Conservation (phyloP, 371 early-diverging fungal genomes). For the Circinella umbellata region DNA sequence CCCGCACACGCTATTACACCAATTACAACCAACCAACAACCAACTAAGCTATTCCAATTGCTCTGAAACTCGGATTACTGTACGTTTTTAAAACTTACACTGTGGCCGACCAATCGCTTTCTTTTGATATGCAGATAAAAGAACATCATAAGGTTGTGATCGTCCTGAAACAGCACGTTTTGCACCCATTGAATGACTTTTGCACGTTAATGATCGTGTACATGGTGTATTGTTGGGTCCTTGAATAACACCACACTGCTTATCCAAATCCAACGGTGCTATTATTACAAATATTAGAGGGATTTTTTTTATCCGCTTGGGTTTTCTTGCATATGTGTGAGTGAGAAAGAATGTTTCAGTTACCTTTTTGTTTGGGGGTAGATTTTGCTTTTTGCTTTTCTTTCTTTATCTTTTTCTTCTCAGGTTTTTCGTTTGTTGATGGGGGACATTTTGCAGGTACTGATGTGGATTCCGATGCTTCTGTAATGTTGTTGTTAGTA, state of each 20-base stretch:
- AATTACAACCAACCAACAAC: too few relatives aligned
- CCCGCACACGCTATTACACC: too few relatives aligned
- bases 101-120: slow-evolving; percentile 56
- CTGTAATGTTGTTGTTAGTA: slow-evolving; percentile 1
- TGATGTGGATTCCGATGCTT: slow-evolving; percentile 15
- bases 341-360: too few relatives aligned
- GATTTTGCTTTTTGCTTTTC: slow-evolving; percentile 39
- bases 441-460: slow-evolving; percentile 27
- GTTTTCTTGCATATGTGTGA: neutral
- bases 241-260: slow-evolving; percentile 79
- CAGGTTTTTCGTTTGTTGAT: slow-evolving; percentile 29
- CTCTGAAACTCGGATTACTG: neutral
- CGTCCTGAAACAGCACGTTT: slow-evolving; percentile 81
- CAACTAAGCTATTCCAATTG: neutral
- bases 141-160: slow-evolving; percentile 74
- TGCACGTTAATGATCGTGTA: slow-evolving; percentile 83
- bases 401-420: slow-evolving; percentile 45
- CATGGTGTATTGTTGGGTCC: slow-evolving; percentile 66
- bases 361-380: slow-evolving; percentile 48
- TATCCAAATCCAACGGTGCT: slow-evolving; percentile 79
- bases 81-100: slow-evolving; percentile 26
- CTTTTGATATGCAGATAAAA: slow-evolving; percentile 73
- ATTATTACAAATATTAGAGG: neutral
- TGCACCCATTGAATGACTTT: slow-evolving; percentile 84
- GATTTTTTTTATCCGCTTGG: too few relatives aligned